A percentile compares a stretch with the other conserved stretches of the same genome.
These are phyloP conservation scores for Ascoidea rubescens DNA, from an alignment of 805 yeast genomes.

Conservation along the genomic window DNA sequence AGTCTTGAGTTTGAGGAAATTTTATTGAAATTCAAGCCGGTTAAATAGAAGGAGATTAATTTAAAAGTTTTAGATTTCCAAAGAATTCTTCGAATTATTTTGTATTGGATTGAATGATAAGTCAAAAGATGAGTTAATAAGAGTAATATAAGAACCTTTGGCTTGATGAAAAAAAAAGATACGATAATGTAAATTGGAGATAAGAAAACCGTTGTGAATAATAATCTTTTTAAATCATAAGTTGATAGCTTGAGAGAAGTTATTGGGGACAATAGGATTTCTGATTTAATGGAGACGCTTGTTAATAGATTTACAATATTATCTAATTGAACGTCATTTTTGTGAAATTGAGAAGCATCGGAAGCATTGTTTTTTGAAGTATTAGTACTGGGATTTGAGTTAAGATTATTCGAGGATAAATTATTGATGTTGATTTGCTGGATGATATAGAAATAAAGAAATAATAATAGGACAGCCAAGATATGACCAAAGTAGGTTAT, in stretches of 20 bases:
- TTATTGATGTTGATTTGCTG: slow-evolving; percentile 9
- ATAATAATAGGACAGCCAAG: slow-evolving; percentile 44
- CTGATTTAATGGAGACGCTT: slow-evolving; percentile 61
- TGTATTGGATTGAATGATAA: slow-evolving; percentile 76
- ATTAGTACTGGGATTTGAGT: background rate
- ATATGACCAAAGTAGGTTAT: slow-evolving; percentile 77
- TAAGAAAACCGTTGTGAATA: slow-evolving; percentile 72
- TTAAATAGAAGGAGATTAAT: slow-evolving; percentile 60
- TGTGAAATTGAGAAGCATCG: background rate
- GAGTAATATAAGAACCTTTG: slow-evolving; percentile 48
- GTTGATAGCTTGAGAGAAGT: slow-evolving; percentile 59
- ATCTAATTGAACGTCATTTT: slow-evolving; percentile 30
- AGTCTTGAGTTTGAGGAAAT: slow-evolving; percentile 7
- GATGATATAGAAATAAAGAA: slow-evolving; percentile 46
- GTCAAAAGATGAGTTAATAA: slow-evolving; percentile 43
- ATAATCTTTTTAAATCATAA: slow-evolving; percentile 63
- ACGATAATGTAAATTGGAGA: slow-evolving; percentile 74
- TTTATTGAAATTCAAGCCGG: slow-evolving; percentile 67
- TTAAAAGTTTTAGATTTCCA: slow-evolving; percentile 76
- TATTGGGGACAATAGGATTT: slow-evolving; percentile 68
- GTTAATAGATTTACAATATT: slow-evolving; percentile 70
- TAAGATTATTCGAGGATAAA: too few species aligned
- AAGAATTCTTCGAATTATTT: slow-evolving; percentile 68
- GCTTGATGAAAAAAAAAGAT: slow-evolving; percentile 54
- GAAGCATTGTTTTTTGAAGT: background rate